phyloP scores from a whole-genome alignment of 352 stramenopile genomes.

The Phytophthora uliginosa region DNA sequence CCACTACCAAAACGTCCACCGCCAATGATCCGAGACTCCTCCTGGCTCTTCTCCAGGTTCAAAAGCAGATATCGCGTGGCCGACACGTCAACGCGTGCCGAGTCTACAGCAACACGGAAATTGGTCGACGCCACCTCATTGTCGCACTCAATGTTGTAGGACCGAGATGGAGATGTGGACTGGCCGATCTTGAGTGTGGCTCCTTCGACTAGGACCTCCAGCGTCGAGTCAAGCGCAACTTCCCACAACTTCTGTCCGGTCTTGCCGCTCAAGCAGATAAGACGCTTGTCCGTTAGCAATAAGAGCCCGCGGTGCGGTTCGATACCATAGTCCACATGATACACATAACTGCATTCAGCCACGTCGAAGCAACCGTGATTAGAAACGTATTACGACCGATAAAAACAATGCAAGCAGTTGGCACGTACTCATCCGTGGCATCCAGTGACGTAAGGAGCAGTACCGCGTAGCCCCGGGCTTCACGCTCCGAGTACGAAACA shows the following conservation, averaged over 20 bases:
- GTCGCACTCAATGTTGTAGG: constrained; percentile 84
- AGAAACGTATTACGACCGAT: not conserved
- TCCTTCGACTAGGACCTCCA: constrained; percentile 59
- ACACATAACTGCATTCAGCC: constrained; percentile 72
- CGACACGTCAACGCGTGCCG: constrained; percentile 74
- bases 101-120: constrained; percentile 85
- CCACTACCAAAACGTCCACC: constrained; percentile 22
- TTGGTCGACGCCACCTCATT: constrained; percentile 66
- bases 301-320: constrained; percentile 73
- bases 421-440: constrained; percentile 82
- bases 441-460: constrained; percentile 81
- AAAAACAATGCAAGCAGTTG: not conserved
- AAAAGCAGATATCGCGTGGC: constrained; percentile 84
- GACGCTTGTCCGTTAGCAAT: constrained; percentile 86
- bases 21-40: constrained; percentile 57
- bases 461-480: constrained; percentile 81
- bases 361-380: not conserved
- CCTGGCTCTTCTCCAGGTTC: constrained; percentile 87
- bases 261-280: constrained; percentile 78
- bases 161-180: constrained; percentile 45
- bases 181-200: constrained; percentile 66
- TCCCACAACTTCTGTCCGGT: constrained; percentile 88
- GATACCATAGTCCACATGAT: constrained; percentile 83
- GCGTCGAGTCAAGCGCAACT: constrained; percentile 82
- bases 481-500: constrained; percentile 85